phyloP scores from a whole-genome alignment of 352 stramenopile species.

The Elongisporangium undulatum region DNA sequence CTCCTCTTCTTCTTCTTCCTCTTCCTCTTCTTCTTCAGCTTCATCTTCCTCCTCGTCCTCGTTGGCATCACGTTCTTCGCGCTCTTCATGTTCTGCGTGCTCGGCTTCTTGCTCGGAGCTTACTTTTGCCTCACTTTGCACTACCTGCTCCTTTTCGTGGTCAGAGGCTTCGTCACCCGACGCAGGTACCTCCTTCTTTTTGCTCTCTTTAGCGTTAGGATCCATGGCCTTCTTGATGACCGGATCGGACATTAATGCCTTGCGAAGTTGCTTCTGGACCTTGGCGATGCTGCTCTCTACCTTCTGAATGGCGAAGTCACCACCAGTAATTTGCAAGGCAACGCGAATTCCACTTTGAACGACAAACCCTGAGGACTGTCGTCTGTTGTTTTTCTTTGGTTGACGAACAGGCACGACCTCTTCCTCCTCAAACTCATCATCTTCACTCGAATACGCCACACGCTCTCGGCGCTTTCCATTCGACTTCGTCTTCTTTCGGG shows the following conservation, averaged over 20 bases:
- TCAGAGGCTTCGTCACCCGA: conserved; percentile 18
- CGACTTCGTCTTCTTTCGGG: conserved; percentile 36
- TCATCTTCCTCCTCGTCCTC: conserved; percentile 23
- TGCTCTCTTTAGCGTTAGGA: conserved; percentile 9
- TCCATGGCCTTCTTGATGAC: neutral
- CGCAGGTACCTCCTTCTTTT: conserved; percentile 6
- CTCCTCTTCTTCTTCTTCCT: conserved; percentile 35
- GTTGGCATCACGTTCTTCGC: conserved; percentile 20
- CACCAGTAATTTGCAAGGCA: conserved; percentile 18
- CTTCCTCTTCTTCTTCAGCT: conserved; percentile 36
- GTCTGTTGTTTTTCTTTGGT: conserved; percentile 28
- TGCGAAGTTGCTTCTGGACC: conserved; percentile 40
- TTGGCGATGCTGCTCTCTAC: conserved; percentile 31
- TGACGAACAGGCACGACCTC: conserved; percentile 22
- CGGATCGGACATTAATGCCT: conserved; percentile 3
- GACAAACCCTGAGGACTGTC: conserved; percentile 19
- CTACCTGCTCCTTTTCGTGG: conserved; percentile 15
- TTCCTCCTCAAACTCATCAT: conserved; percentile 46
- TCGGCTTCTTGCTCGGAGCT: conserved; percentile 36
- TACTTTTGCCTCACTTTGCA: conserved; percentile 13
- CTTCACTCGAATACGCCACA: conserved; percentile 43
- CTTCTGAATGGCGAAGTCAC: conserved; percentile 32
- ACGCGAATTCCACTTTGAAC: conserved; percentile 40
- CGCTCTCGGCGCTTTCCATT: conserved; percentile 27
- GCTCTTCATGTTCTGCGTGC: conserved; percentile 29